Percentiles rank a stretch among this genome's conserved stretches.
Conservation (phyloP, 2,329 filamentous ascomycete species). For the Fusarium mundagurra region DNA sequence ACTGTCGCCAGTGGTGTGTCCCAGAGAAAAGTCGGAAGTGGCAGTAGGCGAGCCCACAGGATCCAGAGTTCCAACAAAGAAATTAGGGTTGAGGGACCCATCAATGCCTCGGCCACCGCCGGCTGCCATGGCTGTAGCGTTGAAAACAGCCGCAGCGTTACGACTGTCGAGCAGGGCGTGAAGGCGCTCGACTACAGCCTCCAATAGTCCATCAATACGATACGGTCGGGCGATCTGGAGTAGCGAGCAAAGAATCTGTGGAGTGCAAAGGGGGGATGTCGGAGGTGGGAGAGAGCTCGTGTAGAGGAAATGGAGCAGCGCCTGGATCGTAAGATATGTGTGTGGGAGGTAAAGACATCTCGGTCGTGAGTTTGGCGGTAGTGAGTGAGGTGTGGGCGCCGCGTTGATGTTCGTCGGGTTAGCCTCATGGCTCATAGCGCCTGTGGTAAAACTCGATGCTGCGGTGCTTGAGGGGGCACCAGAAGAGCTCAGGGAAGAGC, state of each 20-base stretch:
- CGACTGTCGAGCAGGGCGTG: slow-evolving; percentile 90
- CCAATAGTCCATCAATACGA: slow-evolving; percentile 88
- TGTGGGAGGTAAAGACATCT: slow-evolving; percentile 93
- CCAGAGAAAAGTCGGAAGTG: slow-evolving; percentile 49
- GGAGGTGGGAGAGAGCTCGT: slow-evolving; percentile 86
- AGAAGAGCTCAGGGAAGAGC: slow-evolving; percentile 52
- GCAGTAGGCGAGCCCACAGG: slow-evolving; percentile 49
- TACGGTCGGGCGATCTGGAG: slow-evolving; percentile 94
- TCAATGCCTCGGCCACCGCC: slow-evolving; percentile 88
- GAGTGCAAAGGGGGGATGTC: slow-evolving; percentile 83
- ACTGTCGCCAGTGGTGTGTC: slow-evolving; percentile 44
- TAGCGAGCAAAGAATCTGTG: slow-evolving; percentile 94
- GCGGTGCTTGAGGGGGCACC: slow-evolving; percentile 54
- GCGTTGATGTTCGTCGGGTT: slow-evolving; percentile 59
- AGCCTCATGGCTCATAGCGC: slow-evolving; percentile 49
- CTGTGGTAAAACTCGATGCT: slow-evolving; percentile 55
- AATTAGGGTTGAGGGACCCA: slow-evolving; percentile 71
- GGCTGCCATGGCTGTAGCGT: slow-evolving; percentile 96
- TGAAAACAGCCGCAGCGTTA: slow-evolving; percentile 97
- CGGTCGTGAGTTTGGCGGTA: slow-evolving; percentile 74
- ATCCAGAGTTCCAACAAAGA: slow-evolving; percentile 63
- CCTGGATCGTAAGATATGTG: slow-evolving; percentile 87
- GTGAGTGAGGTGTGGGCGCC: slow-evolving; percentile 65
- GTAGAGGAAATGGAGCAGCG: slow-evolving; percentile 92
- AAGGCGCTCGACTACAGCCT: slow-evolving; percentile 90